Percentiles rank a stretch among this genome's conserved stretches.
These are phyloP conservation scores for Teratosphaeria destructans DNA, from an alignment of 2,329 filamentous ascomycete genomes.

Conservation along the genomic window DNA sequence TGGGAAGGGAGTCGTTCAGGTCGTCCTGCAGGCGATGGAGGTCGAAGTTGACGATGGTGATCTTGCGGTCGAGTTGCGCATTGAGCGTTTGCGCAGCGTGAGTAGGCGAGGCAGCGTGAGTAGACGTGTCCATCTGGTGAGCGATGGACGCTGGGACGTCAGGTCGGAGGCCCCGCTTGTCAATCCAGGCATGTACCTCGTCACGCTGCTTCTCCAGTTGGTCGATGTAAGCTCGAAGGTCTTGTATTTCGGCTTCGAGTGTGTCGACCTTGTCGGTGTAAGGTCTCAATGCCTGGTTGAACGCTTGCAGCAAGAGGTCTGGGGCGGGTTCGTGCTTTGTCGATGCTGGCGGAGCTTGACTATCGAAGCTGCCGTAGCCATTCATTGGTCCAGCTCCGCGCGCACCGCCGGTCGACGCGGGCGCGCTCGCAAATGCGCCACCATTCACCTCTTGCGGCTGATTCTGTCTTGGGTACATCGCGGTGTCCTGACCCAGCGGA, in stretches of 20 bases:
- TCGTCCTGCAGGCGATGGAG: slow-evolving; percentile 46
- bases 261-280: slow-evolving; percentile 44
- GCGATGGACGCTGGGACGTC: slow-evolving; percentile 44
- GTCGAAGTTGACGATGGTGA: slow-evolving; percentile 48
- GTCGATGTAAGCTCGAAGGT: slow-evolving; percentile 41
- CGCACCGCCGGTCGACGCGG: slow-evolving; percentile 6
- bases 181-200: slow-evolving; percentile 45
- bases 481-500: slow-evolving; percentile 18
- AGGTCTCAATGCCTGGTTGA: slow-evolving; percentile 43
- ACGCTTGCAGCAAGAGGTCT: slow-evolving; percentile 41
- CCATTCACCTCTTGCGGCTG: slow-evolving; percentile 30
- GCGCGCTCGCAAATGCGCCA: slow-evolving; percentile 12
- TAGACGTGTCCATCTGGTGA: slow-evolving; percentile 42
- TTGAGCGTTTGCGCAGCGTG: slow-evolving; percentile 42
- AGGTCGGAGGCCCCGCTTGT: slow-evolving; percentile 45
- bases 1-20: slow-evolving; percentile 44
- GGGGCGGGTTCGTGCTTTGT: slow-evolving; percentile 33
- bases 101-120: slow-evolving; percentile 26
- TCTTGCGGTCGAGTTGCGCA: slow-evolving; percentile 48
- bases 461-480: slow-evolving; percentile 37
- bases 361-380: slow-evolving; percentile 17
- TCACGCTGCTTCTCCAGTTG: slow-evolving; percentile 41
- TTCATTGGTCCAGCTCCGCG: slow-evolving; percentile 6
- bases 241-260: slow-evolving; percentile 41
- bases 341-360: slow-evolving; percentile 1